Evolutionary conservation across 371 early-diverging fungal species (phyloP), one percentile per base, ranked within the genome.

Genomic region (Catenaria anguillulae): DNA sequence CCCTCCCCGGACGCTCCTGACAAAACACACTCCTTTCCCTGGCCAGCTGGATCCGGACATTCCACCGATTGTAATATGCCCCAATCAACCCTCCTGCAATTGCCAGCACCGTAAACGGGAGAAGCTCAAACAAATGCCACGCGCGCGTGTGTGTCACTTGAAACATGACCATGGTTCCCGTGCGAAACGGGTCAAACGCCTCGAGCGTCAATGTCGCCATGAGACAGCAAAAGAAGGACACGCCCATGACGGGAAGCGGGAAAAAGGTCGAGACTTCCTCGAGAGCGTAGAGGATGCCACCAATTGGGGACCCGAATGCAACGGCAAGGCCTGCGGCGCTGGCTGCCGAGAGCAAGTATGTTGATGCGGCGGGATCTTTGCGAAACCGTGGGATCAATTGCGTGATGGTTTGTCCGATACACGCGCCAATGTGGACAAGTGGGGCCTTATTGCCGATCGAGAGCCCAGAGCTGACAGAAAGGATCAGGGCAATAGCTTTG

Each of bases 201-300:
- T 85, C 19, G 5, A 42, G 58, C 31, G 58, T 40, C 24, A 58
- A 73, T 79, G 67, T 33, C 4, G 91, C 93, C 0, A 88, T 78
- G 66, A 92, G 72, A 1, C 93, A 89, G 73, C 93, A 92, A 62
- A 93, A 86, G 70, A 92, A 93, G 65, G 84, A 83, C 52, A 92
- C 75, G 76, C 88, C 86, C 84, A 96, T 84, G 10, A 93, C 92
- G 64, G 89, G 86, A 55, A 80, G 79, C 10, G 95, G 92, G 62
- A 96, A 93, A 66, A 88, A 90, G 65, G 88, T 87, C 65, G 88
- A 86, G 33, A 93, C 84, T 75, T 94, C 95, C 73, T 93, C 90
- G 74, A 86, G 71, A 26, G 73, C 78, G 65, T 93, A 93, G 29
- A 96, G 67, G 24, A 96, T 92, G 17, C 97, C 97, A 45, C 97